A percentile compares a stretch with the other conserved stretches of the same genome.
Conservation (phyloP, 306 rosid species). For the Hippophae rhamnoides region DNA sequence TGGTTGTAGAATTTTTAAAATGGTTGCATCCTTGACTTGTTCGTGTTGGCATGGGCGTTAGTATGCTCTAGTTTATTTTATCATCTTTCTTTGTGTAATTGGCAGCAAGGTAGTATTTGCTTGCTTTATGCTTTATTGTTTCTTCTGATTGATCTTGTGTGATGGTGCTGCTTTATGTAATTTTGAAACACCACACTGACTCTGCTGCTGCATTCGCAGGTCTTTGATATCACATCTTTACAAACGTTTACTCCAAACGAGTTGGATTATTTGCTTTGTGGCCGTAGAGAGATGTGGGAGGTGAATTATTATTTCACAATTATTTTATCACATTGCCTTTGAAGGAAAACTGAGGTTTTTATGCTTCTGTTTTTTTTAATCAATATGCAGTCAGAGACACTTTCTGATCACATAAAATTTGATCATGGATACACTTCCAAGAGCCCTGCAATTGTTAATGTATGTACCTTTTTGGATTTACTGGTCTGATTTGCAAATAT, state of each 20-base stretch:
- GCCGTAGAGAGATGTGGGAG: conserved; percentile 97
- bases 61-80: too few relatives aligned
- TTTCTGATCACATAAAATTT: conserved; percentile 86
- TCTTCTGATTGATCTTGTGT: too few relatives aligned
- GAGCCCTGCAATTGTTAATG: conserved; percentile 91
- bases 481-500: conserved; percentile 2
- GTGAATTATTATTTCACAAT: conserved; percentile 24
- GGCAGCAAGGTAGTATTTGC: background rate
- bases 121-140: background rate
- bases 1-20: too few relatives aligned
- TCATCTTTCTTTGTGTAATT: background rate
- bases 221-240: conserved; percentile 72
- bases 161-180: background rate
- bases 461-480: conserved; percentile 23
- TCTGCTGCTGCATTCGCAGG: conserved; percentile 37
- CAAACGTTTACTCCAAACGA: conserved; percentile 84
- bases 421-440: conserved; percentile 97
- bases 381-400: conserved; percentile 69
- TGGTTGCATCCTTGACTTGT: too few relatives aligned
- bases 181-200: background rate
- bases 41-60: too few relatives aligned
- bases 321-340: background rate
- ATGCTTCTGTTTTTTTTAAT: conserved; percentile 1
- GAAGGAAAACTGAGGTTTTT: conserved; percentile 5
- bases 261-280: conserved; percentile 88